phyloP scores from a whole-genome alignment of 2,329 filamentous ascomycete species.

The Arthrobotrys sinensis region DNA sequence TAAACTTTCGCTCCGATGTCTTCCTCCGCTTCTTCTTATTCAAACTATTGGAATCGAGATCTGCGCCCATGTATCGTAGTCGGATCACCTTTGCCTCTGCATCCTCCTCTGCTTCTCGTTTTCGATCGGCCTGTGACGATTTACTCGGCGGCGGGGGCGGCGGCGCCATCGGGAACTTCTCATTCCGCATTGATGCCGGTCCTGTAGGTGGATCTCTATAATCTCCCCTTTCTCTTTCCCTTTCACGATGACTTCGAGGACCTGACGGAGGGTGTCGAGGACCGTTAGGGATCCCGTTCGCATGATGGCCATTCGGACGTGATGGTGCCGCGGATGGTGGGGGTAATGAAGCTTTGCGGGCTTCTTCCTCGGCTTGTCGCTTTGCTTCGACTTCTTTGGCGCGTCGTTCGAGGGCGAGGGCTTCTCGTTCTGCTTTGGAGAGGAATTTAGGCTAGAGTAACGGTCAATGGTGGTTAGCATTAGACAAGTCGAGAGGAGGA shows the following conservation, averaged over 20 bases:
- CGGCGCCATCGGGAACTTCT: conserved; percentile 57
- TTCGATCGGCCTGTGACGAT: conserved; percentile 62
- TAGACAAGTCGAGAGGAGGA: conserved; percentile 60
- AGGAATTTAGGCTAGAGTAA: conserved; percentile 81
- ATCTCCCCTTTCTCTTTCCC: conserved; percentile 61
- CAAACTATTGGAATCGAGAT: conserved; percentile 86
- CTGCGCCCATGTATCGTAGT: conserved; percentile 90
- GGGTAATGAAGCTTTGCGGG: conserved; percentile 47
- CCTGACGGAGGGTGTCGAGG: conserved; percentile 61
- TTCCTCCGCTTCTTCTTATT: conserved; percentile 95
- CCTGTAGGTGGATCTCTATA: conserved; percentile 63
- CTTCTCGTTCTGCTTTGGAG: conserved; percentile 85
- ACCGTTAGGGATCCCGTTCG: conserved; percentile 59
- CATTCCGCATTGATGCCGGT: conserved; percentile 65
- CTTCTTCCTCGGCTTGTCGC: conserved; percentile 68
- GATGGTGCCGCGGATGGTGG: conserved; percentile 42
- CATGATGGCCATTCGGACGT: conserved; percentile 63
- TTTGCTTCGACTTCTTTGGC: conserved; percentile 79
- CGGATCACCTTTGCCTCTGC: conserved; percentile 82
- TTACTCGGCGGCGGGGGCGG: conserved; percentile 65
- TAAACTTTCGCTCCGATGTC: conserved; percentile 97
- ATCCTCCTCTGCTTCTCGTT: conserved; percentile 70
- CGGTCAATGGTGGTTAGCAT: conserved; percentile 31
- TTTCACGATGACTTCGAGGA: conserved; percentile 62
- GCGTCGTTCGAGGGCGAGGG: conserved; percentile 82